Evolutionary conservation across 345 rosid genomes (phyloP).

Genomic region (Isatis tinctoria): DNA sequence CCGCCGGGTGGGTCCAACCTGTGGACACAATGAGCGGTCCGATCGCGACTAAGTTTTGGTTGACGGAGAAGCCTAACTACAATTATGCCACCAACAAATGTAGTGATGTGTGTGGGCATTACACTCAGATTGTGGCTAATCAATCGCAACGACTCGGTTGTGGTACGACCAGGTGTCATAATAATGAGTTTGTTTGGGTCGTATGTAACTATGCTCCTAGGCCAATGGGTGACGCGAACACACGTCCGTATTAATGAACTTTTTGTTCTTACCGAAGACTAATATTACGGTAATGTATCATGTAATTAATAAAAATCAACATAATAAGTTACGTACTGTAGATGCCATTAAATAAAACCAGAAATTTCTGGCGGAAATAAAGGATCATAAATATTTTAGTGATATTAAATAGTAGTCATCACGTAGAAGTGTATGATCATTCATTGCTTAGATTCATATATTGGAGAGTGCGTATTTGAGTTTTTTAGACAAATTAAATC

Average conservation of each 20-base stretch:
- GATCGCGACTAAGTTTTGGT: slow-evolving; percentile 49
- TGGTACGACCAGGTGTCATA: slow-evolving; percentile 48
- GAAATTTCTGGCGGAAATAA: too few species aligned
- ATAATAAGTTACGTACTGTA: not conserved
- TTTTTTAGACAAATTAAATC: not conserved
- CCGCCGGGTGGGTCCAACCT: slow-evolving; percentile 31
- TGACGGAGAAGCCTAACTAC: slow-evolving; percentile 45
- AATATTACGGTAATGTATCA: not conserved
- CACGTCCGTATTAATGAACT: slow-evolving; percentile 18
- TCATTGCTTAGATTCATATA: not conserved
- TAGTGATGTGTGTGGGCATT: slow-evolving; percentile 47
- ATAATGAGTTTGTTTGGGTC: slow-evolving; percentile 43
- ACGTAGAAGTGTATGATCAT: not conserved
- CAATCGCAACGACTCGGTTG: slow-evolving; percentile 55
- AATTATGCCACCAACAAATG: slow-evolving; percentile 46
- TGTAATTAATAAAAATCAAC: not conserved
- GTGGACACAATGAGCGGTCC: slow-evolving; percentile 28
- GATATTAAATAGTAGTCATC: too few species aligned
- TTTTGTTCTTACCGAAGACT: not conserved
- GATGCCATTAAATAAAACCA: not conserved
- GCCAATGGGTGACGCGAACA: slow-evolving; percentile 33
- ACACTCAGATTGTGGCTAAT: slow-evolving; percentile 72
- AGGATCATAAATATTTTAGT: too few species aligned
- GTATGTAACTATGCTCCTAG: slow-evolving; percentile 56
- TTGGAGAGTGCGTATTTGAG: not conserved